Percentiles rank a stretch among this genome's conserved stretches.
Conservation (phyloP, 768 basidiomycete genomes). For the Tylopilus intermedius region DNA sequence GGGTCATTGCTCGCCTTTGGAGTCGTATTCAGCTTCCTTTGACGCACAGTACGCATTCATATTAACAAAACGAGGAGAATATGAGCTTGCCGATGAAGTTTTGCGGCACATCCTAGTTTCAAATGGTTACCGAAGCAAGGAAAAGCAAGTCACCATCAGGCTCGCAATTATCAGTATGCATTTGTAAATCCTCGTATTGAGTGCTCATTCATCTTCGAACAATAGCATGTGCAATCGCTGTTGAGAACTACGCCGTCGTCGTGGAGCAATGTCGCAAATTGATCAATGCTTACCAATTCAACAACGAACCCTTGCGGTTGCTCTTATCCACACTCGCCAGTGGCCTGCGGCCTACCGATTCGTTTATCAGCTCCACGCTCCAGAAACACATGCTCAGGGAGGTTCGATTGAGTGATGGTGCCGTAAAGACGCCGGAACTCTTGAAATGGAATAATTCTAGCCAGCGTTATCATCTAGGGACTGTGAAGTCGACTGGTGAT, state of each 20-base stretch:
- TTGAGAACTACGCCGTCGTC: conserved; percentile 49
- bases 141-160: conserved; percentile 65
- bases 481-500: conserved; percentile 18
- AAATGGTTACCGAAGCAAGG: conserved; percentile 61
- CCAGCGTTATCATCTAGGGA: conserved; percentile 51
- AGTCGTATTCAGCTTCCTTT: background rate
- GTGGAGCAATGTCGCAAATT: conserved; percentile 77
- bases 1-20: background rate
- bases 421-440: conserved; percentile 56
- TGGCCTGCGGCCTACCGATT: conserved; percentile 64
- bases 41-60: conserved; percentile 65
- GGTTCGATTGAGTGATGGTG: conserved; percentile 61
- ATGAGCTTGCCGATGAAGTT: conserved; percentile 66
- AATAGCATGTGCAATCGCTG: conserved; percentile 69
- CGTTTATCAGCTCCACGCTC: conserved; percentile 71
- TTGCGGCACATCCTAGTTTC: conserved; percentile 71
- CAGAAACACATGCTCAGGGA: conserved; percentile 85
- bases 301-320: conserved; percentile 80
- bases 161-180: conserved; percentile 67
- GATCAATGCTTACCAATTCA: conserved; percentile 72
- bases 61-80: conserved; percentile 57
- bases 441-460: conserved; percentile 58
- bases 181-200: background rate
- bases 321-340: conserved; percentile 69
- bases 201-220: background rate